Percentiles rank a stretch among this genome's conserved stretches.
Conservation (phyloP, 139 green algal genomes). For the Axilococcus clingmanii region DNA sequence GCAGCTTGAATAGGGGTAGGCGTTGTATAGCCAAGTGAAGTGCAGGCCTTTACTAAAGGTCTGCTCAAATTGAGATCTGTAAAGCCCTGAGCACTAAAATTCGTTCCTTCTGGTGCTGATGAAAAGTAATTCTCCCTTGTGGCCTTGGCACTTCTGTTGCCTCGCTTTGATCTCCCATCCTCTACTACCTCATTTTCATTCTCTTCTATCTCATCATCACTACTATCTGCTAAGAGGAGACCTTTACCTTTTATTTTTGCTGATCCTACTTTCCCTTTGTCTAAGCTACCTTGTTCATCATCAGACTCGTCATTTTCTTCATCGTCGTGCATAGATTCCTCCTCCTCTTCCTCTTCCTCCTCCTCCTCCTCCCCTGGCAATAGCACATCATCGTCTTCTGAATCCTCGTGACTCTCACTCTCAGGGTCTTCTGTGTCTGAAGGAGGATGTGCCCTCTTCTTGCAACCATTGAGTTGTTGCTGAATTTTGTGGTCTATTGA, state of each 20-base stretch:
- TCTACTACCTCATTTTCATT: slow-evolving; percentile 1
- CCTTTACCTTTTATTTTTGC: slow-evolving; percentile 13
- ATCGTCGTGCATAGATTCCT: slow-evolving; percentile 11
- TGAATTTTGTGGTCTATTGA: slow-evolving; percentile 48
- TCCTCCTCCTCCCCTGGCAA: background rate
- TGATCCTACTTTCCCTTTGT: slow-evolving; percentile 4
- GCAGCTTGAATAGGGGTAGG: slow-evolving; percentile 96
- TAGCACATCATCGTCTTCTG: background rate
- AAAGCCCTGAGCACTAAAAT: slow-evolving; percentile 63
- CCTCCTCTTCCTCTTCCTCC: slow-evolving; percentile 15
- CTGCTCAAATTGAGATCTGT: slow-evolving; percentile 80
- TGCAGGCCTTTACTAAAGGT: slow-evolving; percentile 73
- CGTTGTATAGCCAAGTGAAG: slow-evolving; percentile 74
- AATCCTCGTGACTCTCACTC: slow-evolving; percentile 28
- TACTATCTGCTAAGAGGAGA: slow-evolving; percentile 1
- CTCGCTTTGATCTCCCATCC: slow-evolving; percentile 13
- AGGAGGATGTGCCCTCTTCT: background rate
- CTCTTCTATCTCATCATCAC: background rate
- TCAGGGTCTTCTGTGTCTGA: background rate
- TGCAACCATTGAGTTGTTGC: background rate
- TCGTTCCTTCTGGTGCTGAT: slow-evolving; percentile 39
- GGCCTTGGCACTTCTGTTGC: slow-evolving; percentile 4
- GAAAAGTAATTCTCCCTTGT: slow-evolving; percentile 41
- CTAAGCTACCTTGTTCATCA: slow-evolving; percentile 9
- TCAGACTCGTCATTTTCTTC: slow-evolving; percentile 19